Conservation (phyloP, 2,329 filamentous ascomycete genomes). For the Rosellinia necatrix region DNA sequence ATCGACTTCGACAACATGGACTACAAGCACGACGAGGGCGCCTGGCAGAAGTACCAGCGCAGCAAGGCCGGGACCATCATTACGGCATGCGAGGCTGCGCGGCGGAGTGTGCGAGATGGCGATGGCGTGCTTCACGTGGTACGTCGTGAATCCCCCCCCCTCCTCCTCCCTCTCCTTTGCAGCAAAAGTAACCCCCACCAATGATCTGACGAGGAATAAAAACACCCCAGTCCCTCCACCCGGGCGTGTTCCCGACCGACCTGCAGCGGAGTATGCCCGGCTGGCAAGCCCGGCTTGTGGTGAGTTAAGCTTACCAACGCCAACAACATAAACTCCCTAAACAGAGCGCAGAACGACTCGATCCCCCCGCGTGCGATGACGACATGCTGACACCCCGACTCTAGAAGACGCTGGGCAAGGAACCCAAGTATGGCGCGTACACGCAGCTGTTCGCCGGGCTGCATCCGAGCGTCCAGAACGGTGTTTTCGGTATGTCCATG, state of each 20-base stretch:
- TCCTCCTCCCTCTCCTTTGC: conserved; percentile 15
- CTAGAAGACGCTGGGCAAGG: conserved; percentile 19
- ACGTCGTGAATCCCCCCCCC: not conserved
- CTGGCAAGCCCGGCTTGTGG: conserved; percentile 13
- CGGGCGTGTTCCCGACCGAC: conserved; percentile 9
- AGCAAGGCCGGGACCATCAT: conserved; percentile 11
- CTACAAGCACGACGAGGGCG: conserved; percentile 17
- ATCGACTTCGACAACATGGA: conserved; percentile 32
- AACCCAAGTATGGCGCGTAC: conserved; percentile 43
- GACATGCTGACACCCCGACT: not conserved
- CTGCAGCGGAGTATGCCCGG: conserved; percentile 11
- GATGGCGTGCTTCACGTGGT: conserved; percentile 12
- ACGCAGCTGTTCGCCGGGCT: conserved; percentile 48
- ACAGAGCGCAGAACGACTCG: too few relatives aligned
- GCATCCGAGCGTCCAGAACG: conserved; percentile 40
- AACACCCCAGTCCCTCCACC: conserved; percentile 9
- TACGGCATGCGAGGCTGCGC: conserved; percentile 6
- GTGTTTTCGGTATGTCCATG: conserved; percentile 34
- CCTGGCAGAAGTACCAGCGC: conserved; percentile 16
- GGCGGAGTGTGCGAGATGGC: conserved; percentile 1
- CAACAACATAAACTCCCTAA: too few relatives aligned
- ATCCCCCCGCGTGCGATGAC: too few relatives aligned
- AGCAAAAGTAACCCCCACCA: too few relatives aligned
- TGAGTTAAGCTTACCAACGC: conserved; percentile 17
- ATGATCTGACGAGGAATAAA: too few relatives aligned